A percentile compares a stretch with the other conserved stretches of the same genome.
Conservation (phyloP, 805 yeast species). For the Cyberlindnera suaveolens region DNA sequence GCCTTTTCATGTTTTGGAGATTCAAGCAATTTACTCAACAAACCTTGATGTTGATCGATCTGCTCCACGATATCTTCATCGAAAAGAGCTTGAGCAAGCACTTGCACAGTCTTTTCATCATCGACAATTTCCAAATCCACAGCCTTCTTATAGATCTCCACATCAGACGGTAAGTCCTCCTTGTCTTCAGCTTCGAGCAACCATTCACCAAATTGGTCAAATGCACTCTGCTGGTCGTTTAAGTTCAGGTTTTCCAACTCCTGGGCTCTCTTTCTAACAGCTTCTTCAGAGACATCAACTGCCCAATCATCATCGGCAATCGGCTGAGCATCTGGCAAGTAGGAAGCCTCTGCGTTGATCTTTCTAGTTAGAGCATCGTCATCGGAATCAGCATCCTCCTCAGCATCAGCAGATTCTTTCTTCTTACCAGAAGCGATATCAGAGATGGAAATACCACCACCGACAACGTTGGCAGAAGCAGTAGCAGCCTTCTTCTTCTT, state of each 20-base stretch:
- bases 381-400: slow-evolving; percentile 47
- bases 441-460: slow-evolving; percentile 77
- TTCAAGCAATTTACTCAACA: slow-evolving; percentile 70
- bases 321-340: slow-evolving; percentile 50
- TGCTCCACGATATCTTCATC: slow-evolving; percentile 70
- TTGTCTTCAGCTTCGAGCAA: slow-evolving; percentile 49
- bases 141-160: slow-evolving; percentile 89
- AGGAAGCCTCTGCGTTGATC: slow-evolving; percentile 80
- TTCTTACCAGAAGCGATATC: slow-evolving; percentile 60
- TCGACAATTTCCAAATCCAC: slow-evolving; percentile 66
- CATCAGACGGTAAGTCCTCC: slow-evolving; percentile 66
- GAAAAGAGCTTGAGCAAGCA: slow-evolving; percentile 85
- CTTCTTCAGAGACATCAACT: slow-evolving; percentile 94
- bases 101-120: slow-evolving; percentile 78
- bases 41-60: slow-evolving; percentile 72
- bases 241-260: slow-evolving; percentile 67
- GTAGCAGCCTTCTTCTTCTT: slow-evolving; percentile 72
- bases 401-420: slow-evolving; percentile 27
- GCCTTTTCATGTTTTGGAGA: slow-evolving; percentile 74
- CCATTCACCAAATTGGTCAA: slow-evolving; percentile 89
- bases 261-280: slow-evolving; percentile 84
- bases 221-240: slow-evolving; percentile 36
- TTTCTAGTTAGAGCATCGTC: slow-evolving; percentile 73
- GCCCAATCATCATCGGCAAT: slow-evolving; percentile 95
- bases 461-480: slow-evolving; percentile 82